Base-by-base conservation (phyloP, 805 yeast genomes). In the Saturnispora saitoi region DNA sequence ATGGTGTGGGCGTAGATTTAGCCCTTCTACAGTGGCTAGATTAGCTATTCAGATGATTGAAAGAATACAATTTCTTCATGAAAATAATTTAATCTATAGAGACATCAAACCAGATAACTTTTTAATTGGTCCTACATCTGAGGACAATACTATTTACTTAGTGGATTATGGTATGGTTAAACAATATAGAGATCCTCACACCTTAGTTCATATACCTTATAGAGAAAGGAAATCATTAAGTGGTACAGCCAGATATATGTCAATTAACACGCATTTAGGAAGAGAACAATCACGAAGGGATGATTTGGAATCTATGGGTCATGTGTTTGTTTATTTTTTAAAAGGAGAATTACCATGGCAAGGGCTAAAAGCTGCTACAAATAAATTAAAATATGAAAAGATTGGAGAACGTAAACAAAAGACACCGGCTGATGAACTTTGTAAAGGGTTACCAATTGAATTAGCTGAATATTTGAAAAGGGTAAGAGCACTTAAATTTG, bases 101-200 rank as follows among this genome's bases (percentile, higher is more conserved):
- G 95, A 85, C 65, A 84, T 85, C 54, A 85, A 85, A 61, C 95
- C 95, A 2, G 95, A 85, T 65, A 85, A 85, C 64, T 85, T 85
- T 54, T 72, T 85, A 54, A 80, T 85, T 59, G 87, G 89, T 1
- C 81, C 83, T 55, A 82, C 78, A 50, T 49, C 60, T 15, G 55
- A 53, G 36, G 68, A 64, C 52, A 84, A 85, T 62, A 66, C 76
- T 43, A 82, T 85, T 38, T 86, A 82, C 56, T 67, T 85, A 60
- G 87, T 85, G 48, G 95, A 85, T 66, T 86, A 81, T 59, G 95
- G 95, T 51, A 85, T 85, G 95, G 90, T 90, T 15, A 85, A 85
- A 61, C 90, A 85, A 60, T 85, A 80, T 62, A 70, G 93, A 58
- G 90, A 86, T 59, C 90, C 91, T 30, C 73, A 80, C 57, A 80